Conservation (phyloP, 768 basidiomycete species). For the Saitozyma podzolica region DNA sequence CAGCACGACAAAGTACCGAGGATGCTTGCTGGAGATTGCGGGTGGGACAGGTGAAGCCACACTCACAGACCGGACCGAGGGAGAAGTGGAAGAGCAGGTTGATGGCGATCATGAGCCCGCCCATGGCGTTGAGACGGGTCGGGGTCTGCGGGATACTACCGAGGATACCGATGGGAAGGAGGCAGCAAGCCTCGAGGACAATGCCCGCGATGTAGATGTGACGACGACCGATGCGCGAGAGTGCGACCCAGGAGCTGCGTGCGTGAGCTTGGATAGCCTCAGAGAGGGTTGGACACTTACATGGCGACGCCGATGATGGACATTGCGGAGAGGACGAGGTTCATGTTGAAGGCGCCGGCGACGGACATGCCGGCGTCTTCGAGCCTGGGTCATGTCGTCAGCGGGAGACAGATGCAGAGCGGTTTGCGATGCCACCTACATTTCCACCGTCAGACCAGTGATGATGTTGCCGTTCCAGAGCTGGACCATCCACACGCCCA, state of each 20-base stretch:
- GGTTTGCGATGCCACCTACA: slow-evolving; percentile 6
- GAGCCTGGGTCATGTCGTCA: slow-evolving; percentile 11
- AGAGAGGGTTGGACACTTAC: slow-evolving; percentile 5
- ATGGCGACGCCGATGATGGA: slow-evolving; percentile 28
- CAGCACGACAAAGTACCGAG: no score
- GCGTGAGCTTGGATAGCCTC: background rate
- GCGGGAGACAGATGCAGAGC: background rate
- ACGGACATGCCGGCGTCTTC: slow-evolving; percentile 28
- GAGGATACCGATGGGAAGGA: slow-evolving; percentile 32
- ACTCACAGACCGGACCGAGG: slow-evolving; percentile 27
- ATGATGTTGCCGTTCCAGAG: slow-evolving; percentile 30
- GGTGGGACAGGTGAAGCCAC: background rate
- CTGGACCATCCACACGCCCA: slow-evolving; percentile 29
- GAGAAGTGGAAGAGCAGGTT: slow-evolving; percentile 32
- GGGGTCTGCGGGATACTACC: slow-evolving; percentile 15
- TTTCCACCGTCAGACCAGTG: slow-evolving; percentile 27
- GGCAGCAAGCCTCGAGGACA: slow-evolving; percentile 9
- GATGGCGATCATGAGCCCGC: slow-evolving; percentile 26
- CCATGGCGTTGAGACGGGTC: slow-evolving; percentile 12
- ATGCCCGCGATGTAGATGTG: slow-evolving; percentile 32
- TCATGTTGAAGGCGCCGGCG: slow-evolving; percentile 28
- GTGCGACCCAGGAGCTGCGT: slow-evolving; percentile 18
- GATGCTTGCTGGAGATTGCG: no score
- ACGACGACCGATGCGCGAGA: slow-evolving; percentile 23
- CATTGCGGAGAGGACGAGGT: slow-evolving; percentile 27